Evolutionary conservation across 768 basidiomycete genomes (phyloP), one percentile per base, ranked within the genome.

Genomic region (Mycena haematopus): DNA sequence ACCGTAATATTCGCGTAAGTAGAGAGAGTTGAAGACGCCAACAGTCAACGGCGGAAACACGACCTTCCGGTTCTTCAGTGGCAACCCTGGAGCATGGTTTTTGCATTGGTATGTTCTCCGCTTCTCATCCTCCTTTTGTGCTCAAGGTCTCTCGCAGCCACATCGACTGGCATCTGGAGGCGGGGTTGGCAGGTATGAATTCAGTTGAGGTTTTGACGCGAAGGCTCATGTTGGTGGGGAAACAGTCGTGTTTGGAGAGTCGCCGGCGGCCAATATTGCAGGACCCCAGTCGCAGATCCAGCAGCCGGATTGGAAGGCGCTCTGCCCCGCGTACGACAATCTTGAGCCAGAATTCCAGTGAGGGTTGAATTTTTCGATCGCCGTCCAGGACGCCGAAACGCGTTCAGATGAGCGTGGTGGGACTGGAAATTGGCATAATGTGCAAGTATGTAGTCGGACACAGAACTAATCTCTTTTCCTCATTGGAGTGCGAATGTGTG

Each of bases 51-150:
- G 76, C 22, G 73, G 73, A 8, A 76, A 76, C 70, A 74, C 71
- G 4, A 78, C 76, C 2, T 76, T 78, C 74, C 69, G 76, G 5
- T 77, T 76, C 74, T 74, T 70, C 68, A 72, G 69, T 38, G 83
- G 86, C 62, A 90, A 89, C 73, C 77, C 89, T 0, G 89, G 88
- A 24, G 82, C 83, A 7, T 86, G 85, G 82, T 79, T 82, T 74
- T 73, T 82, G 52, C 81, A 81, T 56, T 77, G 77, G 78, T 79
- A 38, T 49, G 69, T 52, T 7, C 3, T 14, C 2, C 21, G 29
- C 27, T 40, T 24, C 15, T 1, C 13, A 9, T 25, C 31, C 25
- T 21, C 31, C 6, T 50, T 31, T 14, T 17, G n/a, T 8, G 21
- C 52, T 27, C 45, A 46, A 14, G 58, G 21, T 0, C 29, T 19